Evolutionary conservation across 805 yeast species (phyloP), one percentile per base, ranked within the genome.

Genomic region (Candida peoriensis): DNA sequence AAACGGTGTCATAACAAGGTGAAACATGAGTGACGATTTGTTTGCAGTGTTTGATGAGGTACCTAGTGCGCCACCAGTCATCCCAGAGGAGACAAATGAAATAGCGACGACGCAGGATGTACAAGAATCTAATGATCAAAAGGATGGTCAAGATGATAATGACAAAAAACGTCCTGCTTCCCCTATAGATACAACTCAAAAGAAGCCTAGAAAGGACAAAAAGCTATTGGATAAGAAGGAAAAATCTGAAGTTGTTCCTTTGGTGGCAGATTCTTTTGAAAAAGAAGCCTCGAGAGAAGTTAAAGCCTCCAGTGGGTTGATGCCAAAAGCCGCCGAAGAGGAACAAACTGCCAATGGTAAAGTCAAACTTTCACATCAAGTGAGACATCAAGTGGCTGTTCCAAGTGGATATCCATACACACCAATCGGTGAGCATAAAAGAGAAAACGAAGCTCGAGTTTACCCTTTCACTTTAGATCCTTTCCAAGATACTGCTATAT

Each of bases 381-480:
- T 90, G 37, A 81, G 97, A 59, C 98, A 90, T 64, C 97, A 90
- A 61, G 98, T 90, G 9, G 97, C 97, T 2, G 72, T 90, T 17
- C 98, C 98, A 1, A 94, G 95, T 5, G 82, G 82, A 41, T 93
- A 80, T 55, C 82, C 89, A 32, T 90, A 93, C 54, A 68, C 68
- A 11, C 97, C 97, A 12, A 87, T 90, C 46, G 81, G 88, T 19
- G 82, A 87, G 46, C 97, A 93, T 58, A 80, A 80, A 54, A 74
- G 95, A 54, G 52, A 55, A 15, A 67, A 72, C 16, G 85, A 87
- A 47, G 98, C 97, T 3, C 72, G 97, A 48, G 77, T 82, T 0
- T 93, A 93, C 51, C 97, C 97, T 0, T 93, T 93, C 61, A 76
- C 78, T 0, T 70, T 93, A 46, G 99, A 93, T 72, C 97, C 98